Conservation (phyloP, 768 basidiomycete species). For the Pulveroboletus sp. region DNA sequence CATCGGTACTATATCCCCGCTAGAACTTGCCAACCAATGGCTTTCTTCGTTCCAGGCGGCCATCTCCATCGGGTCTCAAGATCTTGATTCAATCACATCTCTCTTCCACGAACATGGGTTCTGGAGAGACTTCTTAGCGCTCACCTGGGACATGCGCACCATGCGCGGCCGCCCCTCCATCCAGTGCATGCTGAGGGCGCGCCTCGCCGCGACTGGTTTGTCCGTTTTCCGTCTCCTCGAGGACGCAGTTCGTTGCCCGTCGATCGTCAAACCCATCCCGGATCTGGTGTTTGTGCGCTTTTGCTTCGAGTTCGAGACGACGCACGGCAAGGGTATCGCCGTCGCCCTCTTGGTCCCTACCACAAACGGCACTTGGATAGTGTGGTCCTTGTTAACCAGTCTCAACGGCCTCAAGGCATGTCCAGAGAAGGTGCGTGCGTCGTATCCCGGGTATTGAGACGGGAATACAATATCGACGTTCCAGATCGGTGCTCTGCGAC, state of each 20-base stretch:
- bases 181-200: constrained; percentile 34
- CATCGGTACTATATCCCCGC: constrained; percentile 8
- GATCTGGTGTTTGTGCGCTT: constrained; percentile 57
- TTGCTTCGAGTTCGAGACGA: constrained; percentile 52
- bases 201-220: constrained; percentile 26
- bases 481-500: constrained; percentile 38
- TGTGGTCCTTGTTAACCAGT: constrained; percentile 55
- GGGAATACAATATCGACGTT: not conserved
- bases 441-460: not conserved
- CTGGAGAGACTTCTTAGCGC: constrained; percentile 50
- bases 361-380: constrained; percentile 47
- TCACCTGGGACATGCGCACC: constrained; percentile 55
- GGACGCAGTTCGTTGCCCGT: constrained; percentile 26
- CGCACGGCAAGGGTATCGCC: constrained; percentile 47
- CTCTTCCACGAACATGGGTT: constrained; percentile 27
- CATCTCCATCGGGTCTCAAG: constrained; percentile 1
- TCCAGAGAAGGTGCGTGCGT: constrained; percentile 40
- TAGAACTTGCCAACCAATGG: constrained; percentile 14
- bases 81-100: not conserved
- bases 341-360: constrained; percentile 48
- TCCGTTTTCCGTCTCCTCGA: constrained; percentile 18
- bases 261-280: constrained; percentile 40
- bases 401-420: constrained; percentile 52
- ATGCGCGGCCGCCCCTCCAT: constrained; percentile 39
- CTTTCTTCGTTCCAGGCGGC: constrained; percentile 14